Evolutionary conservation across 768 basidiomycete genomes (phyloP).

Genomic region (Pleurotus ostreatus): DNA sequence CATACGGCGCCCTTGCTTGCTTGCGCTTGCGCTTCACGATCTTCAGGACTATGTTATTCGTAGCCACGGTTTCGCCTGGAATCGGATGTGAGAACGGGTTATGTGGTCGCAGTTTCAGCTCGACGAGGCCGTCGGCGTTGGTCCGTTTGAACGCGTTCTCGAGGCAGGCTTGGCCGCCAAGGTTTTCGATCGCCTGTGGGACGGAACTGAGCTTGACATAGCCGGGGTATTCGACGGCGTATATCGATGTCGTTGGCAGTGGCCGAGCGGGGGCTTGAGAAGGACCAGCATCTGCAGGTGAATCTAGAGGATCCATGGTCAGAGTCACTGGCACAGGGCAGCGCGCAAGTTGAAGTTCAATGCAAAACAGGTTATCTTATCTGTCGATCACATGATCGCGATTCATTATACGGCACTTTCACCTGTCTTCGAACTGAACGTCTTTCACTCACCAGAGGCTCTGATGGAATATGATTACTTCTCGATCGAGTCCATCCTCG

Average conservation of each 20-base stretch:
- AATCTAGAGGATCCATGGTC: conserved; percentile 2
- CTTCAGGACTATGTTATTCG: conserved; percentile 81
- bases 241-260: conserved; percentile 59
- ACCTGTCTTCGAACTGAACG: not conserved
- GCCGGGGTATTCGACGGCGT: conserved; percentile 89
- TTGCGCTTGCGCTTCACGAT: conserved; percentile 72
- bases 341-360: too few relatives aligned
- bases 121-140: conserved; percentile 62
- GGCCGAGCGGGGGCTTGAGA: conserved; percentile 29
- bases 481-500: conserved; percentile 85
- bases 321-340: too few relatives aligned
- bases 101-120: conserved; percentile 69
- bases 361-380: not conserved
- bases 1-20: conserved; percentile 18
- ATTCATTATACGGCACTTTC: conserved; percentile 7
- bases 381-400: not conserved
- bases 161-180: conserved; percentile 68
- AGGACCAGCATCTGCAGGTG: not conserved
- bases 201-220: conserved; percentile 66
- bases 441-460: not conserved
- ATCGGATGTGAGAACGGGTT: conserved; percentile 84
- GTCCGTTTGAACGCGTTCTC: conserved; percentile 75
- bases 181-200: conserved; percentile 53
- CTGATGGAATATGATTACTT: conserved; percentile 90
- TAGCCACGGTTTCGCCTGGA: conserved; percentile 71